Base-by-base conservation (phyloP, 2,329 filamentous ascomycete species). In the Tolypocladium nubicola region DNA sequence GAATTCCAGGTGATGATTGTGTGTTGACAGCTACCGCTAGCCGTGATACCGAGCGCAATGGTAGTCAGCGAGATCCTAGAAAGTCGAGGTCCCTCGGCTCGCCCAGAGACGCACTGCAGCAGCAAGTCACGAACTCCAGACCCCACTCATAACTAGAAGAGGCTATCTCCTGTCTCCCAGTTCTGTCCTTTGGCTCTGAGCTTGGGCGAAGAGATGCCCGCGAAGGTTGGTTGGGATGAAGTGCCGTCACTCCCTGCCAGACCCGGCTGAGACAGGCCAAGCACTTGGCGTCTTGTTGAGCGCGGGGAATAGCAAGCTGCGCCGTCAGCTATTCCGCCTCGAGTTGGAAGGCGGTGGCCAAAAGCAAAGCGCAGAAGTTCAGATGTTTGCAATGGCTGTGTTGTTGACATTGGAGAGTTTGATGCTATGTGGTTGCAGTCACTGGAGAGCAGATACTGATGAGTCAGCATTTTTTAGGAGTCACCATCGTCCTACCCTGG, bases 391-490 rank as follows among this genome's bases (percentile, higher is more conserved):
- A 16, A 50, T 11, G 30, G 16, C 4, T 4, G 30, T 21, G 47
- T 13, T 21, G 19, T 50, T 19, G 47, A 35, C 30, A 21, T n/a
- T 50, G 47, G 47, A 35, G 4, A 21, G 47, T 50, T 6, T 21
- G 30, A 4, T n/a, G 30, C 13, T 58, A 50, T 56, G 54, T 39
- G 56, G 38, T 56, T 54, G 40, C 50, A 30, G 19, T 41, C 9
- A 7, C 6, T 45, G 4, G 14, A 14, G 11, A 39, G n/a, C 47
- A 40, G 37, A 23, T 8, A 4, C 4, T 40, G 61, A 61, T 62
- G 61, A 61, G 58, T 62, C 57, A 62, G 64, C 40, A 55, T 55
- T 49, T 21, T 26, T 26, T 26, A 26, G 23, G 23, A 26, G 23
- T 26, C 23, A 26, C 23, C 4, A 26, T 26, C 23, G 23, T 19